phyloP scores from a whole-genome alignment of 495 filamentous ascomycete species.

The Penicillium ochrochloron region DNA sequence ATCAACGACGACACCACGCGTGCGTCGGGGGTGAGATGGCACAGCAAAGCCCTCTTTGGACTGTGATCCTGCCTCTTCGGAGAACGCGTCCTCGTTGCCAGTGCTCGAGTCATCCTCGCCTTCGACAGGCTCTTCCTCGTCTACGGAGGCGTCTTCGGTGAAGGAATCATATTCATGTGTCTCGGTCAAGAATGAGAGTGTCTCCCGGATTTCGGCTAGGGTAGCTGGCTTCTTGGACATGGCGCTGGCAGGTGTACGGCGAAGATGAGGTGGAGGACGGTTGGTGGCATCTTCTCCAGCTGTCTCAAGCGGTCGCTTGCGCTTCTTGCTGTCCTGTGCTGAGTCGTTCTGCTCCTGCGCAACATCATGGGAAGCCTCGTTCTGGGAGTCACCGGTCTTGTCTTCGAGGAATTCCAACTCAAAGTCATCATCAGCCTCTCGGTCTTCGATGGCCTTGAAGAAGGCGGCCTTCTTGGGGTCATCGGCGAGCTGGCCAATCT shows the following conservation, averaged over 20 bases:
- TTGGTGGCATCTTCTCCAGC: slow-evolving; percentile 51
- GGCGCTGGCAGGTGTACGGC: slow-evolving; percentile 61
- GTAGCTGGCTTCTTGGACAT: slow-evolving; percentile 66
- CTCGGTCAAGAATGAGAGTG: slow-evolving; percentile 80
- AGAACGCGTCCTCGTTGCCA: slow-evolving; percentile 34
- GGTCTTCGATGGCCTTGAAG: slow-evolving; percentile 85
- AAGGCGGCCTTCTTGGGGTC: slow-evolving; percentile 92
- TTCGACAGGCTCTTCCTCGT: slow-evolving; percentile 40
- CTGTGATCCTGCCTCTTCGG: slow-evolving; percentile 37
- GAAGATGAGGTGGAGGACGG: slow-evolving; percentile 64
- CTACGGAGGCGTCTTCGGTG: slow-evolving; percentile 48
- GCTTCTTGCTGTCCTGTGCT: slow-evolving; percentile 50
- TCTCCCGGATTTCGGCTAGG: slow-evolving; percentile 78
- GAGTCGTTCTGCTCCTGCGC: slow-evolving; percentile 33
- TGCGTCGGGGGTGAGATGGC: slow-evolving; percentile 54
- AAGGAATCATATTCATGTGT: slow-evolving; percentile 64
- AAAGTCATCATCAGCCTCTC: slow-evolving; percentile 75
- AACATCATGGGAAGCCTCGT: slow-evolving; percentile 52
- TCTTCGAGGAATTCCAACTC: slow-evolving; percentile 73
- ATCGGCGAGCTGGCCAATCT: slow-evolving; percentile 84
- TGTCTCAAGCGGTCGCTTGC: slow-evolving; percentile 57
- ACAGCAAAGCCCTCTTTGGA: slow-evolving; percentile 40
- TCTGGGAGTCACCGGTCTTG: slow-evolving; percentile 47
- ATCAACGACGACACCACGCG: slow-evolving; percentile 67
- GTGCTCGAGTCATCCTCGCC: slow-evolving; percentile 46